Evolutionary conservation across 2,329 filamentous ascomycete genomes (phyloP), one percentile per base, ranked within the genome.

Genomic region (Aspergillus sp.): DNA sequence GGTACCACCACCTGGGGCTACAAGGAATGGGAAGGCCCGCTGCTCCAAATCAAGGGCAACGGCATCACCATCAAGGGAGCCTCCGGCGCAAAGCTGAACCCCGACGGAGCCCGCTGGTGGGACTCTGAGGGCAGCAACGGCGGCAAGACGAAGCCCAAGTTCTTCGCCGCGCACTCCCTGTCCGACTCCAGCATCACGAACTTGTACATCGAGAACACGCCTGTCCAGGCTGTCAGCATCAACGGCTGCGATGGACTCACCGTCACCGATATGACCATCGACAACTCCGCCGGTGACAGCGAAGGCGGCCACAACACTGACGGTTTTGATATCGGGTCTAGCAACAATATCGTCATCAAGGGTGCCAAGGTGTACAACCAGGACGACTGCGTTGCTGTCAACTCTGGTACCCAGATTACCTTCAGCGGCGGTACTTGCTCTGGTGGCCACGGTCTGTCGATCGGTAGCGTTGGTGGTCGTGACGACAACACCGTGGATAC

Each of bases 1-100:
- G 87, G 87, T 34, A 84, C 78, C 17, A 89, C 86, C 17, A 84
- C 82, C 52, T 89, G 87, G 67, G 86, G 78, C 22, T 89, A 88
- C 73, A 76, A 83, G 59, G 82, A 87, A 65, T 89, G 86, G 86
- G 70, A 69, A 2, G 87, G 87, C 1, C 86, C 86, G 48, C 78
- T 90, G 6, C 79, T 89, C 66, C 80, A 81, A 39, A 77, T 89
- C 62, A 82, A 81, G 0, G 87, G 87, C 42, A 82, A 73, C 32
- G 74, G 77, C 59, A 78, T 88, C 62, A 78, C 78, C 20, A 75
- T 88, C 48, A 76, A 75, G 7, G 82, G 82, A 41, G 79, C 79
- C 20, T 60, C 73, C 0, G 85, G 81, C 18, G 77, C 77, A 59
- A 71, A 78, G 17, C 79, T 88, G 50, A 76, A 88, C 65, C 83